Conservation (phyloP, 495 filamentous ascomycete genomes). For the Penicillium canescens region DNA sequence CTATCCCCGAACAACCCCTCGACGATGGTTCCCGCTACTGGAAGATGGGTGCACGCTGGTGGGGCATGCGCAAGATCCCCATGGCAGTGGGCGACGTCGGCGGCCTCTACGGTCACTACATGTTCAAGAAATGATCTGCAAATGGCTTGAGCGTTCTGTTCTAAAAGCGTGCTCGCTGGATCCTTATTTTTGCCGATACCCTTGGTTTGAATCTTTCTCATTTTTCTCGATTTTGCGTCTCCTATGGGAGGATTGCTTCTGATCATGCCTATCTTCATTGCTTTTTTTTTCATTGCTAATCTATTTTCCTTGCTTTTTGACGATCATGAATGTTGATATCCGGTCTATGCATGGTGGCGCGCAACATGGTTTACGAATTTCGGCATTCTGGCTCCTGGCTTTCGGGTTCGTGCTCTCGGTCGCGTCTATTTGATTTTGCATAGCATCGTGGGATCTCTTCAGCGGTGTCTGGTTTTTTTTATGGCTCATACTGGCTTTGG, state of each 20-base stretch:
- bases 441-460: slow-evolving; percentile 30
- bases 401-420: slow-evolving; percentile 33
- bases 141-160: slow-evolving; percentile 17
- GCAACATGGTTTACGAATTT: slow-evolving; percentile 36
- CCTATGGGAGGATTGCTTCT: slow-evolving; percentile 1
- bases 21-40: slow-evolving; percentile 62
- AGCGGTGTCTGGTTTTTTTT: slow-evolving; percentile 17
- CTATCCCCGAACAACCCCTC: slow-evolving; percentile 29
- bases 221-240: slow-evolving; percentile 4
- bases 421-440: slow-evolving; percentile 30
- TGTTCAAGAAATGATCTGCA: slow-evolving; percentile 65
- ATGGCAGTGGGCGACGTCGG: slow-evolving; percentile 76
- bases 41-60: slow-evolving; percentile 90
- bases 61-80: slow-evolving; percentile 87
- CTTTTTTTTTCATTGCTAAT: slow-evolving; percentile 7
- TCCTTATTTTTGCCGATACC: slow-evolving; percentile 24
- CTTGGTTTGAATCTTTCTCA: slow-evolving; percentile 14
- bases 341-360: slow-evolving; percentile 36
- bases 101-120: slow-evolving; percentile 84
- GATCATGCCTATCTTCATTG: not conserved
- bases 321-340: slow-evolving; percentile 32
- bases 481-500: slow-evolving; percentile 10
- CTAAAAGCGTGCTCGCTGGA: slow-evolving; percentile 19
- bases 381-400: slow-evolving; percentile 32
- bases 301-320: slow-evolving; percentile 14